Base-by-base conservation (phyloP, 352 stramenopile species). In the Pythium utonaiense region DNA sequence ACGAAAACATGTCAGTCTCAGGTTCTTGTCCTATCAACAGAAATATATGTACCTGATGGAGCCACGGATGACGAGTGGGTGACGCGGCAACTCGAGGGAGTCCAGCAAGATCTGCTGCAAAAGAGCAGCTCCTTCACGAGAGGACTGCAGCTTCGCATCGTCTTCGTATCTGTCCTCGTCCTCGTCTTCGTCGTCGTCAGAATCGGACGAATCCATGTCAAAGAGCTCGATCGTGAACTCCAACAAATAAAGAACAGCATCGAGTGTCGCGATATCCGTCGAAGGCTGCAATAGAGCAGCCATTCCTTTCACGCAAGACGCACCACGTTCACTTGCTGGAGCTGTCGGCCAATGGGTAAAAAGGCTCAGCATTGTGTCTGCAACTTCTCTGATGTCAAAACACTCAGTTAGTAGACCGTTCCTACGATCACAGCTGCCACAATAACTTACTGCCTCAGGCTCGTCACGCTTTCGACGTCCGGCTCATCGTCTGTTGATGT, bases 191-290 rank as follows among this genome's bases (percentile, higher is more conserved):
- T 88, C 76, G 8, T 77, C 75, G 21, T 83, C 75, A 12, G 77
- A 88, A 55, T 83, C 82, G 1, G 83, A 86, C n/a, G 79, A 89
- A 60, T 89, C 75, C 53, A 83, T 80, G 64, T 95, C 86, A 52
- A 93, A 91, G 22, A 95, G 63, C 60, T 95, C 86, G 47, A 93
- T 77, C 61, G 81, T 80, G 50, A 80, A 83, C 31, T 88, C 81
- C 9, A 95, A 66, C 41, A 95, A 69, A 54, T 78, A 92, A 16
- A 93, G 60, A 10, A 91, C 71, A 10, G 83, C 81, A 50, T 91
- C 82, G 28, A 89, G 63, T 28, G 78, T 61, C 6, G 72, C 81
- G n/a, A 91, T 28, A 41, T 93, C 75, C 4, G 67, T 71, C 17
- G 74, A 70, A 24, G 74, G 64, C 6, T 58, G 64, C 33, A 93